phyloP scores from a whole-genome alignment of 805 yeast species.

The Wickerhamomyces mucosus region DNA sequence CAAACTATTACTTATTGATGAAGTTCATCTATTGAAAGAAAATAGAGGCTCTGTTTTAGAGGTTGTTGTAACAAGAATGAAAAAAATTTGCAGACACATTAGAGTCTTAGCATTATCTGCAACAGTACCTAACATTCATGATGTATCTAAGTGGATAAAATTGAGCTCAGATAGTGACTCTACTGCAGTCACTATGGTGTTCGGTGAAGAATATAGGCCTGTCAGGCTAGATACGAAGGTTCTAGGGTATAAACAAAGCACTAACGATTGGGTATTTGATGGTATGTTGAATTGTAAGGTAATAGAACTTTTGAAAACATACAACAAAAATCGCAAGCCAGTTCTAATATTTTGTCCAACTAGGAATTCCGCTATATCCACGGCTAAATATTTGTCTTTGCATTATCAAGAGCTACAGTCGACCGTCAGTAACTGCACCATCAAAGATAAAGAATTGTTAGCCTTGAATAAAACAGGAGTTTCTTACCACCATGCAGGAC shows the following conservation, averaged over 20 bases:
- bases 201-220: conserved; percentile 40
- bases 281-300: conserved; percentile 31
- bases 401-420: conserved; percentile 5
- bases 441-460: conserved; percentile 22
- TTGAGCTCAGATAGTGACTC: conserved; percentile 9
- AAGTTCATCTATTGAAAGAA: conserved; percentile 36
- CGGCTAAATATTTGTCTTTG: conserved; percentile 33
- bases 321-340: conserved; percentile 31
- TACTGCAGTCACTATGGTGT: conserved; percentile 29
- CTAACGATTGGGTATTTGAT: conserved; percentile 42
- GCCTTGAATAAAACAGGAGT: conserved; percentile 26
- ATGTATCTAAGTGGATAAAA: conserved; percentile 36
- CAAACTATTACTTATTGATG: conserved; percentile 38
- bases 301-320: conserved; percentile 27
- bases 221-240: conserved; percentile 33
- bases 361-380: conserved; percentile 34
- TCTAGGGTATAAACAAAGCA: conserved; percentile 29
- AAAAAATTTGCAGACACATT: conserved; percentile 24
- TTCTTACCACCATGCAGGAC: conserved; percentile 53
- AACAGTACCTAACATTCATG: conserved; percentile 42
- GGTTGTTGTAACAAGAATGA: conserved; percentile 39
- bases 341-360: conserved; percentile 46
- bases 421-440: background rate
- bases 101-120: conserved; percentile 42
- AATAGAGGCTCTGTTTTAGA: conserved; percentile 40